Base-by-base conservation (phyloP, 1,284 basidiomycete species). In the Tylopilus sp. region DNA sequence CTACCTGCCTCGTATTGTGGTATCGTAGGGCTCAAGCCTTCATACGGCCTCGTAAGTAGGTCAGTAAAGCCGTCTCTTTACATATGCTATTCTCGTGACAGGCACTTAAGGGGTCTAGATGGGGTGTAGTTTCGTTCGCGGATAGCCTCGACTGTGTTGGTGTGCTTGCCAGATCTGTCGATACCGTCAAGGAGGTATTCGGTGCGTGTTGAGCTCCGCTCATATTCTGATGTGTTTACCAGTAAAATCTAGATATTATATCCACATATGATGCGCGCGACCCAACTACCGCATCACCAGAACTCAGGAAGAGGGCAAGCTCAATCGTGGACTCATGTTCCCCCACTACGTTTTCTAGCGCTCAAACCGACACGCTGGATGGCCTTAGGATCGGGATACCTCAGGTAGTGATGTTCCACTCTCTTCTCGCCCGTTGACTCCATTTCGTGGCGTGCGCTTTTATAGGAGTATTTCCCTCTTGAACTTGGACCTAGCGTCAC, bases 61-160 rank as follows among this genome's bases (percentile, higher is more conserved):
- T 88, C 41, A n/a, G 66, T 53, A 11, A 47, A 26, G 15, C 4
- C 12, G n/a, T 33, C 11, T 40, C n/a, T 6, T 41, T 46, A 18
- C 29, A 15, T 21, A 5, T 16, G 29, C 26, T 18, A 21, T 26
- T 11, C 12, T 35, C 13, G 48, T 58, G 48, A 55, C 33, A 29
- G 40, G 38, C 11, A 9, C 59, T 64, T 46, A 48, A 59, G 28
- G 16, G 19, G 60, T 26, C 2, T 50, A 92, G 93, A 59, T 89
- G 87, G 82, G 96, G 97, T 3, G 82, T 97, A 0, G 81, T 99
- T 0, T 86, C 93, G 0, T 99, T 92, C 59, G 95, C 94, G 0
- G 95, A 97, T 63, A 95, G 92, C 51, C 73, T 99, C 10, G 96
- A 99, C 60, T 96, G 92, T 50, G 92, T 99, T 0, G 97, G 96